A percentile compares a stretch with the other conserved stretches of the same genome.
phyloP scores from a whole-genome alignment of 768 basidiomycete genomes.

The Polyporus arcularius region DNA sequence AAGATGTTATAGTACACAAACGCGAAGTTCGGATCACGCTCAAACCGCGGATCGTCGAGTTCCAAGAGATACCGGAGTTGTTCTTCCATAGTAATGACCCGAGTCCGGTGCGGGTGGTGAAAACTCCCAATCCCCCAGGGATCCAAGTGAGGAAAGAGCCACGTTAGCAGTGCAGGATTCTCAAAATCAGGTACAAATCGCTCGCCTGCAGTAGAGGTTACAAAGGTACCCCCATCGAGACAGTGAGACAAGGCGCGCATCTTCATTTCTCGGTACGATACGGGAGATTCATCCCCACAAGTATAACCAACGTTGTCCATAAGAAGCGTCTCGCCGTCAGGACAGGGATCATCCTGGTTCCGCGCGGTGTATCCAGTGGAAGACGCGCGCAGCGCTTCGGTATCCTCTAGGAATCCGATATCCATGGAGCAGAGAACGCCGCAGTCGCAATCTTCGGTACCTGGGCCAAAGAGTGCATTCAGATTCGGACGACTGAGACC shows the following conservation, averaged over 20 bases:
- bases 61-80: too few species aligned
- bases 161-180: too few species aligned
- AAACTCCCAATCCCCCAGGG: too few species aligned
- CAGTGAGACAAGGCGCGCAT: not conserved
- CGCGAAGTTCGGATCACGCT: too few species aligned
- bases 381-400: not conserved
- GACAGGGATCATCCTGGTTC: not conserved
- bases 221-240: not conserved
- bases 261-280: not conserved
- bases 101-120: too few species aligned
- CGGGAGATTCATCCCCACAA: not conserved
- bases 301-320: not conserved
- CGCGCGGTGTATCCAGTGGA: not conserved
- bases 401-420: not conserved
- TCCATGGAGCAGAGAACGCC: not conserved
- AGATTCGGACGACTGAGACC: not conserved
- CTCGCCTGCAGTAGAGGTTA: not conserved
- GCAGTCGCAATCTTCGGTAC: not conserved
- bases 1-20: too few species aligned
- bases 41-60: too few species aligned
- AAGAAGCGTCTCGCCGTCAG: not conserved
- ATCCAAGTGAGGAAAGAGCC: too few species aligned
- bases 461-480: not conserved
- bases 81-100: too few species aligned
- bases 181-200: slow-evolving; percentile 4